Conservation (phyloP, 2,329 filamentous ascomycete genomes). For the Incumbomyces delicatus region DNA sequence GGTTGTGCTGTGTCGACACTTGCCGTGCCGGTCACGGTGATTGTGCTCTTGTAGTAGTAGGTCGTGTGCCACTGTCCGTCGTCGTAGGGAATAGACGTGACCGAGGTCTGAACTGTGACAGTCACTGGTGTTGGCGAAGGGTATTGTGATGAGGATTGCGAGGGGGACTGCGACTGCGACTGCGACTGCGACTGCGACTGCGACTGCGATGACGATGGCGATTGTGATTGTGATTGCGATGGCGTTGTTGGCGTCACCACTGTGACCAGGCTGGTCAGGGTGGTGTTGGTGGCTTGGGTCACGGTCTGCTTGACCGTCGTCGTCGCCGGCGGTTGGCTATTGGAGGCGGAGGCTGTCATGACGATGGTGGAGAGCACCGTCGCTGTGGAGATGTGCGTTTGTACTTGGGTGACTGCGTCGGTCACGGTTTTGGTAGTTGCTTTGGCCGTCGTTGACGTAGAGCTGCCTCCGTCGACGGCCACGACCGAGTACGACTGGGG, state of each 20-base stretch:
- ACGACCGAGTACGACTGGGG: slow-evolving; percentile 26
- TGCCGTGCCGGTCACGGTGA: neutral
- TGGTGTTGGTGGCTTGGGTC: no score
- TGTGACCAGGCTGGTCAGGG: no score
- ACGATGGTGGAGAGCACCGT: slow-evolving; percentile 24
- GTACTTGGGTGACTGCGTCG: slow-evolving; percentile 18
- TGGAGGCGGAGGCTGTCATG: slow-evolving; percentile 11
- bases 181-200: no score
- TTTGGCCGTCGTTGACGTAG: slow-evolving; percentile 16
- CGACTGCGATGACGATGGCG: no score
- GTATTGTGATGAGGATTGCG: no score
- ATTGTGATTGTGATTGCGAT: no score
- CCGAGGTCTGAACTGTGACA: slow-evolving; percentile 14
- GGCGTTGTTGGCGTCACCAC: neutral
- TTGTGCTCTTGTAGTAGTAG: slow-evolving; percentile 18
- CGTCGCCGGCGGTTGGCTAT: neutral
- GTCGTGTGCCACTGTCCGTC: slow-evolving; percentile 25
- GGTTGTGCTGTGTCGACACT: no score
- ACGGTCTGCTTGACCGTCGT: neutral
- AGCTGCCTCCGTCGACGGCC: slow-evolving; percentile 24
- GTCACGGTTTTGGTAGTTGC: slow-evolving; percentile 16
- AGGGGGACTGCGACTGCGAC: no score
- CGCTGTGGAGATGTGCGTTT: slow-evolving; percentile 4
- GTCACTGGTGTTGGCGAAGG: slow-evolving; percentile 9
- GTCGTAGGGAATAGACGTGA: slow-evolving; percentile 19